Evolutionary conservation across 1,284 basidiomycete genomes (phyloP).

Genomic region (Trametes hirsuta): DNA sequence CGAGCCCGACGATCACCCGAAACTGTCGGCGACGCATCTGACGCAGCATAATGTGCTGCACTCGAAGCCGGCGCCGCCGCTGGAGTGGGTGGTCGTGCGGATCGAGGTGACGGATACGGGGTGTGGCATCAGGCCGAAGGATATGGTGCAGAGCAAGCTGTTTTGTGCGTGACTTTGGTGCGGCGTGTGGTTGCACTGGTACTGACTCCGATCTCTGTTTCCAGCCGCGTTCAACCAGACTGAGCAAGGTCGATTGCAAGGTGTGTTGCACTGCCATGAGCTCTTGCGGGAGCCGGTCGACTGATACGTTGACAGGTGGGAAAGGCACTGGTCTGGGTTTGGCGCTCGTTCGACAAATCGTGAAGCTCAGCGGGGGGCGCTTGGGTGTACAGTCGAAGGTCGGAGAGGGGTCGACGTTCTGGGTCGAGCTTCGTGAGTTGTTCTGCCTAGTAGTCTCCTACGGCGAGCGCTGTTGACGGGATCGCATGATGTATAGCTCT

Average conservation of each 20-base stretch:
- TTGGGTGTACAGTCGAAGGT: slow-evolving; percentile 73
- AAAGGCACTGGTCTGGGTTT: slow-evolving; percentile 90
- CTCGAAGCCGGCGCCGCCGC: slow-evolving; percentile 34
- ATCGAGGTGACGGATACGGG: slow-evolving; percentile 86
- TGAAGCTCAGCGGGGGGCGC: slow-evolving; percentile 81
- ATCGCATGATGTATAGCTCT: slow-evolving; percentile 34
- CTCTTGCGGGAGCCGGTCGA: slow-evolving; percentile 24
- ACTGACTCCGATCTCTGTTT: background rate
- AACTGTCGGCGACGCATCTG: slow-evolving; percentile 49
- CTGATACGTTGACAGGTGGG: slow-evolving; percentile 44
- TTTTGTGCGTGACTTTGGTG: slow-evolving; percentile 58
- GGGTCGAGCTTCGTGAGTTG: slow-evolving; percentile 71
- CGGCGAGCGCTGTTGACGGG: slow-evolving; percentile 6
- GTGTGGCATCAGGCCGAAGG: slow-evolving; percentile 70
- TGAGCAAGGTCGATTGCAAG: slow-evolving; percentile 81
- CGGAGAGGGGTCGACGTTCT: slow-evolving; percentile 71
- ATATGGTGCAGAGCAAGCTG: slow-evolving; percentile 75
- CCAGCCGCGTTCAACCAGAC: slow-evolving; percentile 78
- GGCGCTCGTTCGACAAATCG: slow-evolving; percentile 88
- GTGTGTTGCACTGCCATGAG: background rate
- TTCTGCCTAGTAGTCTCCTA: too few species aligned
- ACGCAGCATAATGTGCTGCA: slow-evolving; percentile 53
- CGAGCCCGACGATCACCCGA: slow-evolving; percentile 24
- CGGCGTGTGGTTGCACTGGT: background rate
- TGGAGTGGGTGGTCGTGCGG: slow-evolving; percentile 72